Evolutionary conservation across 208 protist species (phyloP).

Genomic region (Zelonia costaricensis): DNA sequence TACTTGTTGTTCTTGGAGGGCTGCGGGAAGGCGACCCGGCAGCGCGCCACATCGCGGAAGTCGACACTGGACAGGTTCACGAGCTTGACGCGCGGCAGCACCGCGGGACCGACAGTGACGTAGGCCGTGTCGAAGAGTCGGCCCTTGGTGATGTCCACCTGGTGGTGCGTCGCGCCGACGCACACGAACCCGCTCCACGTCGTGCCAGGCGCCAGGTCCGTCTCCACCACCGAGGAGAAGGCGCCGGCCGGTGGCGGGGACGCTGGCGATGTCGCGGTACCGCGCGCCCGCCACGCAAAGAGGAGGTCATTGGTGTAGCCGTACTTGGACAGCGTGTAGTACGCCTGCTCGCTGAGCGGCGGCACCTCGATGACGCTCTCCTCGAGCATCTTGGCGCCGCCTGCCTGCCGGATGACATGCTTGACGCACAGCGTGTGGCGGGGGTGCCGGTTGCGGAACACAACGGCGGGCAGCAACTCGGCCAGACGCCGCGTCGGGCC

Average conservation of each 20-base stretch:
- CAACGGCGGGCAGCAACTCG: constrained; percentile 26
- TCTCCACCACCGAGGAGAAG: constrained; percentile 31
- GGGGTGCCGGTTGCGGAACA: constrained; percentile 28
- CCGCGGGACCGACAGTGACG: constrained; percentile 42
- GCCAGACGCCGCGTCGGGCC: constrained; percentile 7
- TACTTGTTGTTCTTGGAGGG: constrained; percentile 34
- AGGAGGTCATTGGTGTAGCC: constrained; percentile 42
- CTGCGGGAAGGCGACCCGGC: constrained; percentile 24
- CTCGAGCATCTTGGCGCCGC: constrained; percentile 11
- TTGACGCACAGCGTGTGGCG: constrained; percentile 24
- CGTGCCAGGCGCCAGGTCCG: constrained; percentile 31
- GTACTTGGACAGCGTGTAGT: constrained; percentile 34
- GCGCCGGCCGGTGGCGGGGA: not conserved
- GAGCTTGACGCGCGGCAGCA: constrained; percentile 39
- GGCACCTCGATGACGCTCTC: constrained; percentile 19
- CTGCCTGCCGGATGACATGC: constrained; percentile 22
- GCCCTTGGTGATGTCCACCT: constrained; percentile 30
- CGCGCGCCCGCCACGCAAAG: constrained; percentile 29
- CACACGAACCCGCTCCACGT: constrained; percentile 45
- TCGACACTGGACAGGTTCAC: constrained; percentile 43
- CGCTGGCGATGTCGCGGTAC: not conserved
- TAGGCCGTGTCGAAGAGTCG: constrained; percentile 45
- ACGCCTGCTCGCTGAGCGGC: constrained; percentile 15
- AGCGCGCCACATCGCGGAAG: constrained; percentile 38
- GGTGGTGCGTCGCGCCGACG: constrained; percentile 22